phyloP scores from a whole-genome alignment of 257 asterid species.

The Ilex aquifolium region DNA sequence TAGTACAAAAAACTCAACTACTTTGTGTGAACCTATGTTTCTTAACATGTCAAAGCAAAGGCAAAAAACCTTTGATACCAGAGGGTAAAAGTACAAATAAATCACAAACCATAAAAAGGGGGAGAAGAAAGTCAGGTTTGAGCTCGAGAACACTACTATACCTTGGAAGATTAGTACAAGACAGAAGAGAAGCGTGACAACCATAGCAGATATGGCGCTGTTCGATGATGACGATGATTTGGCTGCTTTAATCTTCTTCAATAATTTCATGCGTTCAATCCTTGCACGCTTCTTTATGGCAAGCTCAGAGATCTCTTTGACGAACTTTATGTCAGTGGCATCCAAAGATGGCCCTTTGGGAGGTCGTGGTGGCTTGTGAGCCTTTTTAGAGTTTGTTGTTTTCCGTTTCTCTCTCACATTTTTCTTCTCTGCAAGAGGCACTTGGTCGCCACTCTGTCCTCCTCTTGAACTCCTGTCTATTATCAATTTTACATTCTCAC shows the following conservation, averaged over 20 bases:
- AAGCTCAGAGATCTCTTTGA: slow-evolving; percentile 39
- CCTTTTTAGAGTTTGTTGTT: slow-evolving; percentile 22
- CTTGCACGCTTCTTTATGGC: slow-evolving; percentile 47
- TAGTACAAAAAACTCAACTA: no score
- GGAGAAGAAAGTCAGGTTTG: no score
- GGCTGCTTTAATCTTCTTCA: slow-evolving; percentile 38
- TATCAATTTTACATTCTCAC: slow-evolving; percentile 17
- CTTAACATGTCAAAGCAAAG: no score
- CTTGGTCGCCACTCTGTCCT: slow-evolving; percentile 12
- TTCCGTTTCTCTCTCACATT: slow-evolving; percentile 18
- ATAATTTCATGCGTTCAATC: slow-evolving; percentile 34
- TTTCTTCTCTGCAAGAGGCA: slow-evolving; percentile 14
- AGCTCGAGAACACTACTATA: slow-evolving; percentile 2
- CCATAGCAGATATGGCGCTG: slow-evolving; percentile 39
- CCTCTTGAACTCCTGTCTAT: slow-evolving; percentile 17
- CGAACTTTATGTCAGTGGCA: slow-evolving; percentile 49
- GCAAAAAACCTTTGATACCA: no score
- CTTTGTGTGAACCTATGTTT: no score
- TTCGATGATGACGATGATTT: slow-evolving; percentile 20
- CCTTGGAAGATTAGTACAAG: slow-evolving; percentile 59
- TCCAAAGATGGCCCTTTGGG: slow-evolving; percentile 60
- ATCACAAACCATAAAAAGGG: no score
- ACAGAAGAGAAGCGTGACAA: slow-evolving; percentile 44
- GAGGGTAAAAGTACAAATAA: no score
- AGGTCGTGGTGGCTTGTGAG: slow-evolving; percentile 62